Base-by-base conservation (phyloP, 768 basidiomycete species). In the Amanita rubescens region DNA sequence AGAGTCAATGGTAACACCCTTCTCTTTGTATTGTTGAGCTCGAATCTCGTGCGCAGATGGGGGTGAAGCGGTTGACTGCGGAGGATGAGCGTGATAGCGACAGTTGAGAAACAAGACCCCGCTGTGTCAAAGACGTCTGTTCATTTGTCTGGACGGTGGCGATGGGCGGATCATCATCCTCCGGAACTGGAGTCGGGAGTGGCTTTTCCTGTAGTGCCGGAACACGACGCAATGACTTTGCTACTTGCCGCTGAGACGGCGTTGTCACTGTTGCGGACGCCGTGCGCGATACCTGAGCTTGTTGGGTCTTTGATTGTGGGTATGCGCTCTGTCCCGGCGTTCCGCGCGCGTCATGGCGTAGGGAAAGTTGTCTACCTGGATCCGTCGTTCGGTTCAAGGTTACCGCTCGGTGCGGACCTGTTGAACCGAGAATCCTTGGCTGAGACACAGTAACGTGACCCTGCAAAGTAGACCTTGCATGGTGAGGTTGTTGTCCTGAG, bases 371-470 rank as follows among this genome's bases (percentile, higher is more conserved):
- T 3, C 19, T 30, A n/a, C 20, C 42, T 19, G 3, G 17, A 45
- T 19, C 42, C 15, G 19, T 5, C 7, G 24, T 11, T 10, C 33
- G 41, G 30, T 9, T 42, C 25, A 32, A 24, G 7, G 19, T 33
- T 17, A 19, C 15, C 15, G 20, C 44, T 12, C 32, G 19, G n/a
- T 27, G 49, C 27, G 49, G 49, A 50, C 30, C n/a, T 19, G 17
- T 22, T 41, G 51, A 53, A 20, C 52, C 52, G 32, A 53, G 52
- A 25, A 61, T 37, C 69, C 72, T 72, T 2, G 72, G 75, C 7
- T 64, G 62, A 9, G 75, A 72, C 7, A 72, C 52, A 27, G 27
- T 39, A 20, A 46, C 34, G 22, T 22, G 24, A 19, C 17, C 15
- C 15, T 27, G 34, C 17, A 20, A 22, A 17, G 33, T 3, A 9